phyloP scores from a whole-genome alignment of 108 stramenopile species.

The Cyclotella sp. region DNA sequence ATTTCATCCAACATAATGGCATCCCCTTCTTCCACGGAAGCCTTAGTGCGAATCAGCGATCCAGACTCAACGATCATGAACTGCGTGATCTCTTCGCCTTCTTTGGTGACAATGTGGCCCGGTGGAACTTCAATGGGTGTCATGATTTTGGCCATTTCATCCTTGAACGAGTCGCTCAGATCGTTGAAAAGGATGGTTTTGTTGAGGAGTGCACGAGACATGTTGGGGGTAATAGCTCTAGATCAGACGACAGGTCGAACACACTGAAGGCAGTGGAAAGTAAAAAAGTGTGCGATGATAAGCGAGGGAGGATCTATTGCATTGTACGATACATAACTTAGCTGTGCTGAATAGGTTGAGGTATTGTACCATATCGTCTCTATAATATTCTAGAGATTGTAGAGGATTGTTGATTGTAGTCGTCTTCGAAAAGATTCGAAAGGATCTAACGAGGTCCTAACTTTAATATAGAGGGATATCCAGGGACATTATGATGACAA shows the following conservation, averaged over 20 bases:
- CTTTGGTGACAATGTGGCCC: slow-evolving; percentile 63
- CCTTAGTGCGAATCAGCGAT: slow-evolving; percentile 55
- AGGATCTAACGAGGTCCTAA: no score
- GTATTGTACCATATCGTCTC: no score
- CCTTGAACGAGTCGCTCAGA: slow-evolving; percentile 30
- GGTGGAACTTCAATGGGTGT: slow-evolving; percentile 41
- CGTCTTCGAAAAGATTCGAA: no score
- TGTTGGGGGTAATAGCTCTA: neutral
- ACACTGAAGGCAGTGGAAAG: no score
- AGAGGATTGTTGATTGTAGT: no score
- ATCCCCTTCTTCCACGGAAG: slow-evolving; percentile 7
- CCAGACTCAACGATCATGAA: slow-evolving; percentile 62
- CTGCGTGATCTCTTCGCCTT: slow-evolving; percentile 48
- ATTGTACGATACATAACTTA: no score
- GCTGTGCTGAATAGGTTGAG: no score
- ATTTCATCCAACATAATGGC: slow-evolving; percentile 2
- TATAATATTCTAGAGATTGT: no score
- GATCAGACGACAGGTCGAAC: neutral
- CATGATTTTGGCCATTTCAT: slow-evolving; percentile 54
- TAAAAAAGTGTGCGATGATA: no score
- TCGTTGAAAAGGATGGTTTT: slow-evolving; percentile 15
- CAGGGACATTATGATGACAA: no score
- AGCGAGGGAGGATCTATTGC: no score
- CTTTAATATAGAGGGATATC: no score
- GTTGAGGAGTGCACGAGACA: slow-evolving; percentile 34